Evolutionary conservation across 192 early-diverging fungal species (phyloP), one percentile per base, ranked within the genome.

Genomic region (Coemansia sp.): DNA sequence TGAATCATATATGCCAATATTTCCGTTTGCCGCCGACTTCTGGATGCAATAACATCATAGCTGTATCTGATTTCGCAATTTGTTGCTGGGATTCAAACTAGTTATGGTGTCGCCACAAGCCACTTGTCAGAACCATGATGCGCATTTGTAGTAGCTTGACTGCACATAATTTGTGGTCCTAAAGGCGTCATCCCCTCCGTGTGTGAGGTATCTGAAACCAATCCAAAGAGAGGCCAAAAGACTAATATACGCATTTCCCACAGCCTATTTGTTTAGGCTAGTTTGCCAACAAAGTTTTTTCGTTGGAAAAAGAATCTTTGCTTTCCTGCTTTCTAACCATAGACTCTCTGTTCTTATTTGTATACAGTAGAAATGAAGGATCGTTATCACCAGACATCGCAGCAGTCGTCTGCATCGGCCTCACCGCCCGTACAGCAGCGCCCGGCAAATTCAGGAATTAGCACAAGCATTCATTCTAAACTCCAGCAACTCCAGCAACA

Each of bases 401-500:
- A 25, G 49, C 24, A 11, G 47, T 61, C 59, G 41, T 60, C 61
- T 0, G 61, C 50, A 9, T 39, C 61, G 2, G 35, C 32, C 8
- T 63, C 50, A 21, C 61, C 50, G 38, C 22, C 61, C 23, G 61
- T 15, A 7, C 21, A 22, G 50, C 61, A 39, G 32, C 51, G 52
- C 12, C 22, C 43, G 3, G 8, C 59, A 12, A 2, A 14, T 53
- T 21, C 50, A 5, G 35, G 50, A 11, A 38, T 53, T 12, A 10
- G 14, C 21, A 29, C 8, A 15, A 23, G 21, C 37, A 19, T 63
- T 22, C 37, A 53, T 15, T 5, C 50, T 25, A 63, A 63, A 37
- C 50, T 62, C 7, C 66, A 62, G 52, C 66, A 68, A 39, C 41
- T 65, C 24, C 52, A 52, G 24, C 23, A 39, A 3, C 15, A 38